phyloP scores from a whole-genome alignment of 371 early-diverging fungal species.

The Fennellomyces sp. region DNA sequence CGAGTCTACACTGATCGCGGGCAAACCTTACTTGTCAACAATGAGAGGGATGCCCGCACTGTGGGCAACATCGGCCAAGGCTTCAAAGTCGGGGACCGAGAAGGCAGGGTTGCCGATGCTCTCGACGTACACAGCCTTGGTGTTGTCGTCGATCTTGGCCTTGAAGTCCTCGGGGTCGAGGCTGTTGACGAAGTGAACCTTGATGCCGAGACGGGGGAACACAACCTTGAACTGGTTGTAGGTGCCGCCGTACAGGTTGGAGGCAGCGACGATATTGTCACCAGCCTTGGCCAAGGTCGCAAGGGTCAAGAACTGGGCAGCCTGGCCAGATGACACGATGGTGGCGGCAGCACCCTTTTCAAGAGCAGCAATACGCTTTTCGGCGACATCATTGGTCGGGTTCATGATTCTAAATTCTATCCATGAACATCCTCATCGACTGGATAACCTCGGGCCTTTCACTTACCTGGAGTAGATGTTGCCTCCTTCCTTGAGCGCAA shows the following conservation, averaged over 20 bases:
- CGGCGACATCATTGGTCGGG: conserved; percentile 88
- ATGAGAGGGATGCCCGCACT: conserved; percentile 82
- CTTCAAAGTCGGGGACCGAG: conserved; percentile 80
- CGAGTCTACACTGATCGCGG: too few relatives aligned
- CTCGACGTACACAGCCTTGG: conserved; percentile 89
- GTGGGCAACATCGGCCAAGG: conserved; percentile 79
- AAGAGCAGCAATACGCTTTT: conserved; percentile 87
- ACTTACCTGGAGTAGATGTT: conserved; percentile 78
- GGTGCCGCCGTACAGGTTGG: conserved; percentile 87
- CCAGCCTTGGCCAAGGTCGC: conserved; percentile 75
- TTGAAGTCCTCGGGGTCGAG: conserved; percentile 68
- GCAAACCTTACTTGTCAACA: conserved; percentile 81
- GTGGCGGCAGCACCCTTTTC: conserved; percentile 79
- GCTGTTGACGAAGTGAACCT: conserved; percentile 73
- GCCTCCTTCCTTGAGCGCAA: conserved; percentile 68
- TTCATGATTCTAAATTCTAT: conserved; percentile 56
- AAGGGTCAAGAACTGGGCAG: conserved; percentile 86
- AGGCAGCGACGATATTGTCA: conserved; percentile 83
- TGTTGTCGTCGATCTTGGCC: conserved; percentile 78
- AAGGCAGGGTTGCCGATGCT: conserved; percentile 89
- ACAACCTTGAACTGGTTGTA: conserved; percentile 88
- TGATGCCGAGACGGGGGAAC: conserved; percentile 83
- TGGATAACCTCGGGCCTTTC: too few relatives aligned
- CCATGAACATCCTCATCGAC: too few relatives aligned
- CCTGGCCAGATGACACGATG: conserved; percentile 70